Conservation (phyloP, 192 early-diverging fungal species). For the Spizellomyces punctatus region DNA sequence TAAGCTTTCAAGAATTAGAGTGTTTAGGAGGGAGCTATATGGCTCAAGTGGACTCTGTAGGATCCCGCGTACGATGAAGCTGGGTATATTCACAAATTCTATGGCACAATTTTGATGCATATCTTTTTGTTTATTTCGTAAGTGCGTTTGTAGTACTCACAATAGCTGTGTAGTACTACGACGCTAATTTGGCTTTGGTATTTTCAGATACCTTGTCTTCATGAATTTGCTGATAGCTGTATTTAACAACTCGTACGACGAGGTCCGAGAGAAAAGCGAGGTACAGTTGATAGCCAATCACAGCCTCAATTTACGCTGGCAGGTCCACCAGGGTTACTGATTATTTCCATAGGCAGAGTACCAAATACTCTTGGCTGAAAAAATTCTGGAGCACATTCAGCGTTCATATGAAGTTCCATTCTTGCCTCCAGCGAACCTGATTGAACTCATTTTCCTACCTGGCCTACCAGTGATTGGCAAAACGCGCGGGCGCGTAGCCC, state of each 20-base stretch:
- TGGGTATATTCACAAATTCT: slow-evolving; percentile 4
- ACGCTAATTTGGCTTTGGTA: neutral
- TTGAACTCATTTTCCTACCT: slow-evolving; percentile 21
- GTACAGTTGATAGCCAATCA: neutral
- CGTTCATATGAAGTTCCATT: slow-evolving; percentile 24
- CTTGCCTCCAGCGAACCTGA: slow-evolving; percentile 29
- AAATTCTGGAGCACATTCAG: slow-evolving; percentile 23
- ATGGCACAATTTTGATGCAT: slow-evolving; percentile 24
- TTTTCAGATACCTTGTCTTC: slow-evolving; percentile 17
- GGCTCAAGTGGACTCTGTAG: neutral
- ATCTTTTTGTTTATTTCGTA: slow-evolving; percentile 23
- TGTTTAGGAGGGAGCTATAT: too few relatives aligned
- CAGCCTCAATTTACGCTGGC: too few relatives aligned
- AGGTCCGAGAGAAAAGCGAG: slow-evolving; percentile 14
- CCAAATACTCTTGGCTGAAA: slow-evolving; percentile 25
- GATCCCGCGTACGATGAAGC: slow-evolving; percentile 23
- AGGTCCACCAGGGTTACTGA: neutral
- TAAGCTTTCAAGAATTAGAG: neutral
- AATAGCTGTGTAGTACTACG: neutral
- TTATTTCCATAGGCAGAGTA: slow-evolving; percentile 20
- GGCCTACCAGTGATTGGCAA: neutral
- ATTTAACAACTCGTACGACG: slow-evolving; percentile 28
- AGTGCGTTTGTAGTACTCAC: neutral
- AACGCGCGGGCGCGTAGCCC: neutral
- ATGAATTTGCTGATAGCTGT: slow-evolving; percentile 30